Conservation (phyloP, 768 basidiomycete species). For the Phlebiopsis gigantea region DNA sequence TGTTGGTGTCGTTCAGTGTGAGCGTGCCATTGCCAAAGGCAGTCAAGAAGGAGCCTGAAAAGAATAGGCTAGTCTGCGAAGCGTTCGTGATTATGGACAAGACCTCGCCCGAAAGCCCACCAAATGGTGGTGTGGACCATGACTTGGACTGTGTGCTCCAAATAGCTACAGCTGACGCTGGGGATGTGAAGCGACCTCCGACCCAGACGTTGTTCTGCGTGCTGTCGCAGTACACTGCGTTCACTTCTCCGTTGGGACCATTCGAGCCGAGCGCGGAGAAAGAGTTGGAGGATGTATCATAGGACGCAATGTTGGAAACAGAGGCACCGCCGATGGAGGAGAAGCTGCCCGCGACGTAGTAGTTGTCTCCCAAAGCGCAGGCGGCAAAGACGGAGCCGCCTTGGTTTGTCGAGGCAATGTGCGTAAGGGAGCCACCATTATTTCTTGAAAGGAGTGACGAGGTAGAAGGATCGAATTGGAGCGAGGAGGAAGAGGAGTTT, state of each 20-base stretch:
- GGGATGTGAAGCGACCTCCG: conserved; percentile 70
- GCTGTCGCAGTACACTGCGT: conserved; percentile 72
- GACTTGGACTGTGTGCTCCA: conserved; percentile 57
- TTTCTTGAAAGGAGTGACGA: conserved; percentile 68
- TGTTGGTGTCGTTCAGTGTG: conserved; percentile 60
- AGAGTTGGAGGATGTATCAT: conserved; percentile 48
- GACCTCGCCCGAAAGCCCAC: conserved; percentile 75
- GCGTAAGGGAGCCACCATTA: conserved; percentile 58
- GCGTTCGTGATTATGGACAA: conserved; percentile 71
- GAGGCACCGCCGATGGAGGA: conserved; percentile 56
- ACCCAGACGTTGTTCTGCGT: conserved; percentile 66
- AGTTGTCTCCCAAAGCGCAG: conserved; percentile 60
- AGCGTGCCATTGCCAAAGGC: conserved; percentile 53
- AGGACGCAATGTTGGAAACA: conserved; percentile 73
- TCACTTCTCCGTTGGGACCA: conserved; percentile 73
- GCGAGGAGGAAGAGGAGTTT: conserved; percentile 36
- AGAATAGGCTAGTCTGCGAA: conserved; percentile 71
- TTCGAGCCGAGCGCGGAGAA: conserved; percentile 61
- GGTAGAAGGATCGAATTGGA: conserved; percentile 63
- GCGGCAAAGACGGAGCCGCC: conserved; percentile 76
- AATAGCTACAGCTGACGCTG: conserved; percentile 61
- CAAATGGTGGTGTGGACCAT: conserved; percentile 80
- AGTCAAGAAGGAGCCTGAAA: conserved; percentile 84
- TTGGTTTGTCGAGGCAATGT: conserved; percentile 69
- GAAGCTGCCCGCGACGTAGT: conserved; percentile 86